phyloP scores from a whole-genome alignment of 73 alveolate genomes.

The Tetrahymena elliotti region DNA sequence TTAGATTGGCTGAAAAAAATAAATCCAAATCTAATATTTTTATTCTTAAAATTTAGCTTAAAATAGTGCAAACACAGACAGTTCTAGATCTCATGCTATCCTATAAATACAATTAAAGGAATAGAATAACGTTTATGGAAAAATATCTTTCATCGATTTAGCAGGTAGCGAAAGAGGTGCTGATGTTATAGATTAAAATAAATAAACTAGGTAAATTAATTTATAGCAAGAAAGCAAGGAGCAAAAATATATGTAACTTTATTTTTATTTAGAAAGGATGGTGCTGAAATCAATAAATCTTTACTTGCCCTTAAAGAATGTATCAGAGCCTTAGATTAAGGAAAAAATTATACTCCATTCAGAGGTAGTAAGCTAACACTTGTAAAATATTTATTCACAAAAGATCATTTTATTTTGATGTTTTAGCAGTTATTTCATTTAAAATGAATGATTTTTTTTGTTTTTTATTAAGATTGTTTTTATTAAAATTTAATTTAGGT shows the following conservation, averaged over 20 bases:
- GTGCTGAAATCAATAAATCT: slow-evolving; percentile 99
- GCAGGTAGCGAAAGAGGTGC: slow-evolving; percentile 99
- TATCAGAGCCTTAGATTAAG: slow-evolving; percentile 98
- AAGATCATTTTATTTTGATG: not conserved
- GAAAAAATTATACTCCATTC: slow-evolving; percentile 96
- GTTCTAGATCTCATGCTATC: slow-evolving; percentile 60
- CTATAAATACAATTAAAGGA: slow-evolving; percentile 36
- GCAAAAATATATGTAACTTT: not conserved
- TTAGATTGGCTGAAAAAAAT: too few relatives aligned
- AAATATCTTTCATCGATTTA: slow-evolving; percentile 85
- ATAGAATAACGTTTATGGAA: slow-evolving; percentile 31
- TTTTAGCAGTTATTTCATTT: not conserved
- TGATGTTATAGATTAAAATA: slow-evolving; percentile 91
- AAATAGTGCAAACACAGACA: slow-evolving; percentile 49
- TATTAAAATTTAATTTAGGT: slow-evolving; percentile 42
- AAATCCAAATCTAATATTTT: not conserved
- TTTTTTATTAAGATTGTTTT: not conserved
- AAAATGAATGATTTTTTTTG: not conserved
- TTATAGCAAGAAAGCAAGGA: not conserved
- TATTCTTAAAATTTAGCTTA: not conserved
- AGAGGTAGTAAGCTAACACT: slow-evolving; percentile 98
- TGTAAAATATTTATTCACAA: not conserved
- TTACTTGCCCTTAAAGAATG: slow-evolving; percentile 99
- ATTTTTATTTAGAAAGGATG: slow-evolving; percentile 59
- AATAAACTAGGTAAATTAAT: slow-evolving; percentile 78